A percentile compares a stretch with the other conserved stretches of the same genome.
Conservation (phyloP, 176 grass and related monocot genomes). For the Oropetium thomaeum region DNA sequence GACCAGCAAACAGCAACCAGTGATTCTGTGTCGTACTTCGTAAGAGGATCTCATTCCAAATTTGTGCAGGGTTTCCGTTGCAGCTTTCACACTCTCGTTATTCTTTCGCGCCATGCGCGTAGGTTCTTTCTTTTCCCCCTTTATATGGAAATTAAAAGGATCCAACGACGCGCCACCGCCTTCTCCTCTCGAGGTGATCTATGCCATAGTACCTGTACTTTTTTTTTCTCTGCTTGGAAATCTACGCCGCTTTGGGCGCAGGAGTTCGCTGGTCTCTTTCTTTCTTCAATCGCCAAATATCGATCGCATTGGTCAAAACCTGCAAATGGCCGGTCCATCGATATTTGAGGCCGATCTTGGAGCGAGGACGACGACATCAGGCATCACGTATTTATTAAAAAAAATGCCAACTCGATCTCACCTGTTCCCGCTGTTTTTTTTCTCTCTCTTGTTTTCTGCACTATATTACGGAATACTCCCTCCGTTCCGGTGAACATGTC, state of each 20-base stretch:
- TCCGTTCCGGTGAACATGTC: no score
- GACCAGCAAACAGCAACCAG: no score
- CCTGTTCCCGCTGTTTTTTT: not conserved
- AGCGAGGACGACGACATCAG: no score
- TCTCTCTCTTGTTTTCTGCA: not conserved
- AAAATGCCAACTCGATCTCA: no score
- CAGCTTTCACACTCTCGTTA: not conserved
- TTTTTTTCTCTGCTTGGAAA: not conserved
- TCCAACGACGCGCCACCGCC: not conserved
- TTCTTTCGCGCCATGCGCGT: not conserved
- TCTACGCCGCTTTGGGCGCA: not conserved
- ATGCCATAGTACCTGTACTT: not conserved
- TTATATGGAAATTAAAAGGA: no score
- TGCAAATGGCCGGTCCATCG: not conserved
- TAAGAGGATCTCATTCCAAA: no score
- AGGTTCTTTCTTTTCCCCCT: no score
- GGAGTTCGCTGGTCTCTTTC: conserved; percentile 12
- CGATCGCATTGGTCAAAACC: conserved; percentile 10
- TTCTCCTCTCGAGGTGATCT: not conserved
- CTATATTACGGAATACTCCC: no score
- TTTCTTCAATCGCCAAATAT: not conserved
- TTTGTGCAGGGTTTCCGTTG: not conserved
- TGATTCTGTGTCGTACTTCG: no score
- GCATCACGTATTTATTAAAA: not conserved
- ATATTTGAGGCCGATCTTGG: not conserved